Percentiles rank a stretch among this genome's conserved stretches.
Evolutionary conservation across 2,329 filamentous ascomycete genomes (phyloP).

Genomic region (Zymoseptoria brevis): DNA sequence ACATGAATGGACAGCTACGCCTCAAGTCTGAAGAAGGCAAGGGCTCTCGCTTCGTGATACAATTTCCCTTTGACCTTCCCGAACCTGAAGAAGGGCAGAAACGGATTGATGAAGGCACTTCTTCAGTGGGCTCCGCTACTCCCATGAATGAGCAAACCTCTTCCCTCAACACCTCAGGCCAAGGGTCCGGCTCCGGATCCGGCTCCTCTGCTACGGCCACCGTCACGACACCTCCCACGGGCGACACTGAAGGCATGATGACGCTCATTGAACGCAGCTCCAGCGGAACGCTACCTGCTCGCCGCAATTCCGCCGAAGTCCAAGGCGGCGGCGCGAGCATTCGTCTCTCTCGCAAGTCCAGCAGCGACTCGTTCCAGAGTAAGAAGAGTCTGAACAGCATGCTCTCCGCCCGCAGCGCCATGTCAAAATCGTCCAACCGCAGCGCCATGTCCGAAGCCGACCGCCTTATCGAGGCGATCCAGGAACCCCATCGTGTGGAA

Average conservation of each 20-base stretch:
- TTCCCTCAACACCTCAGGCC: background rate
- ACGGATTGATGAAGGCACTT: conserved; percentile 8
- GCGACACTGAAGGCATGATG: conserved; percentile 43
- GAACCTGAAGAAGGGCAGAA: conserved; percentile 23
- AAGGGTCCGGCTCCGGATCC: background rate
- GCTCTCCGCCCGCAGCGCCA: conserved; percentile 30
- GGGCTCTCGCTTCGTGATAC: conserved; percentile 74
- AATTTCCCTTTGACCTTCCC: conserved; percentile 65
- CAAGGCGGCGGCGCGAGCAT: background rate
- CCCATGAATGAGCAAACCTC: conserved; percentile 11
- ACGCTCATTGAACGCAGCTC: conserved; percentile 48
- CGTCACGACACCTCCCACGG: background rate
- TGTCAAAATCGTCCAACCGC: conserved; percentile 22
- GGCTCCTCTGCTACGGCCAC: background rate
- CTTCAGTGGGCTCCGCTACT: conserved; percentile 19
- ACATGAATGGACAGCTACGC: conserved; percentile 81
- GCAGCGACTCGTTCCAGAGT: conserved; percentile 43
- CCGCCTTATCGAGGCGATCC: conserved; percentile 63
- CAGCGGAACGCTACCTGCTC: conserved; percentile 24
- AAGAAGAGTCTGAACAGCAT: conserved; percentile 43
- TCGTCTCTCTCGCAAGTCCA: conserved; percentile 26
- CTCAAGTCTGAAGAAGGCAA: conserved; percentile 76
- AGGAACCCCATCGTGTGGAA: conserved; percentile 44
- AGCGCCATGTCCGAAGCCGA: conserved; percentile 57
- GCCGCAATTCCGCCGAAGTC: conserved; percentile 11